Evolutionary conservation across 2,329 filamentous ascomycete genomes (phyloP), one percentile per base, ranked within the genome.

Genomic region (Neonectria sp.): DNA sequence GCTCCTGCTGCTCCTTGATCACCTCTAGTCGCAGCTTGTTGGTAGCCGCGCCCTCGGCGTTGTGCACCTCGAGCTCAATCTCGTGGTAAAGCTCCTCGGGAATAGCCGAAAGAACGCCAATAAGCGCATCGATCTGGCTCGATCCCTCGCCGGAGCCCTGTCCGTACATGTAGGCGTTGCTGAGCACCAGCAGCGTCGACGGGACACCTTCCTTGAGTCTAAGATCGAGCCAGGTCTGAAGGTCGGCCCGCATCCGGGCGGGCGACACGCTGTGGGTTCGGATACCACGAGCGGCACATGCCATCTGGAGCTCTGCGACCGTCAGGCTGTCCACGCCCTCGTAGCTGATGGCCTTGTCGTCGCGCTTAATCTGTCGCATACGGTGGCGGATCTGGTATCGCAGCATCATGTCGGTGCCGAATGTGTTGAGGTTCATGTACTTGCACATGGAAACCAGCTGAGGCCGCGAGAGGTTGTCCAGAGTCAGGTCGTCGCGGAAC

Each of bases 1-100:
- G 90, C 80, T 98, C 96, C 81, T 99, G 93, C 85, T 99, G 96
- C 85, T 99, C 96, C 88, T 95, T 97, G 79, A 99, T 89, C 17
- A 99, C 96, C 85, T 99, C 96, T 48, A 99, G 92, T 80, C 96
- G 93, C 86, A 98, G 96, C 88, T 97, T 98, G 89, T 99, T 99
- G 72, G 96, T 99, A 27, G 96, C 96, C 12, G 95, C 95, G 68
- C 96, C 96, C 84, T 99, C 96, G 55, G 95, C 95, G 68, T 92
- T 97, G 87, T 98, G 94, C 11, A 99, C 95, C 84, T 99, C 96
- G 35, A 99, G 92, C 83, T 98, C 96, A 71, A 99, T 98, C 86
- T 99, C 96, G 86, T 99, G 96, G 93, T 97, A 99, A 46, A 99
- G 88, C 82, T 99, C 96, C 82, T 99, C 96, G 3, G 96, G 96